phyloP scores from a whole-genome alignment of 2,329 filamentous ascomycete species.

The Neonectria hederae region DNA sequence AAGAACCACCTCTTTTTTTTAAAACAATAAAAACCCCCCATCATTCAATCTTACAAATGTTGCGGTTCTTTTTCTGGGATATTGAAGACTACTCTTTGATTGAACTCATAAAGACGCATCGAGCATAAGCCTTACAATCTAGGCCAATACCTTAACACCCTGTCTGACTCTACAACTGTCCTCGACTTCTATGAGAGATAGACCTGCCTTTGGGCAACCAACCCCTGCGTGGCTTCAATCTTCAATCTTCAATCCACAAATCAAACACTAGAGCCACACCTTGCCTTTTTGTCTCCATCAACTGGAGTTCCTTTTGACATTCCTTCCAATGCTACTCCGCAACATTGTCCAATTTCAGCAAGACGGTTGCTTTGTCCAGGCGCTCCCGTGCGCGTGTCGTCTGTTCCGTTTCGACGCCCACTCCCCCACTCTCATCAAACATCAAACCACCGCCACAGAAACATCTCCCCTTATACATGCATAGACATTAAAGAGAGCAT shows the following conservation, averaged over 20 bases:
- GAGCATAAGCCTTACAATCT: no score
- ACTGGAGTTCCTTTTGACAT: neutral
- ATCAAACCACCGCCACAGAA: neutral
- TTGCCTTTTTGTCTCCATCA: neutral
- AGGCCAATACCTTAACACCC: no score
- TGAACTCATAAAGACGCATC: no score
- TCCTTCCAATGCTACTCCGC: neutral
- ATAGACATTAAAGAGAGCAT: neutral
- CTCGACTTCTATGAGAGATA: no score
- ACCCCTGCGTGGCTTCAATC: neutral
- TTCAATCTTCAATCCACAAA: no score
- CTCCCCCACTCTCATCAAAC: slow-evolving; percentile 2
- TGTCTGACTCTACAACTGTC: no score
- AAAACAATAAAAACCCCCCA: no score
- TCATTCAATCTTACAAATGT: no score
- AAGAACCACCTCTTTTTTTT: no score
- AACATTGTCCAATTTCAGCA: slow-evolving; percentile 9
- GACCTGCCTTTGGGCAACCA: no score
- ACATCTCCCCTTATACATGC: neutral
- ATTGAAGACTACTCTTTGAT: no score
- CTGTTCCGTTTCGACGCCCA: slow-evolving; percentile 3
- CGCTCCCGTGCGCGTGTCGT: slow-evolving; percentile 7
- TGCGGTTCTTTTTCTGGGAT: no score
- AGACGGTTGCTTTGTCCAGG: slow-evolving; percentile 5
- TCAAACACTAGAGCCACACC: neutral